phyloP scores from a whole-genome alignment of 2,329 filamentous ascomycete species.

The Orbilia ellipsospora region DNA sequence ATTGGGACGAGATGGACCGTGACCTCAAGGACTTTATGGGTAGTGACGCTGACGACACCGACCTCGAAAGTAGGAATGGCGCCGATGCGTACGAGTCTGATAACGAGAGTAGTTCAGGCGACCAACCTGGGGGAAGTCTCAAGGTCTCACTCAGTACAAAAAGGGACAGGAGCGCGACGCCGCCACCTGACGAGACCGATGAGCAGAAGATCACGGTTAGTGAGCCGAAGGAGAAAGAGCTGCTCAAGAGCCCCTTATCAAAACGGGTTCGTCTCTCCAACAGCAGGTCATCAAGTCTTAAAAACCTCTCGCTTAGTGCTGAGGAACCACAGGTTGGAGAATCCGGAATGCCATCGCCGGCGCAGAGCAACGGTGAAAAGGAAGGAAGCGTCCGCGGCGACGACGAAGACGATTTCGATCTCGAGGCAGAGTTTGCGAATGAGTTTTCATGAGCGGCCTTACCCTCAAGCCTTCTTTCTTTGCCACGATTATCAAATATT shows the following conservation, averaged over 20 bases:
- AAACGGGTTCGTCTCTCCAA: constrained; percentile 48
- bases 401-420: constrained; percentile 51
- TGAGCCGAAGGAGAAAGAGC: constrained; percentile 41
- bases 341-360: constrained; percentile 51
- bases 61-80: constrained; percentile 53
- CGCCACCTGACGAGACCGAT: constrained; percentile 39
- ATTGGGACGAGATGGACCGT: constrained; percentile 54
- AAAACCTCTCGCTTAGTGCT: constrained; percentile 46
- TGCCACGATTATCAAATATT: background rate
- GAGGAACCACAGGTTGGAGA: constrained; percentile 47
- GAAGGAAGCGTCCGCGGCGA: constrained; percentile 40
- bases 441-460: constrained; percentile 34
- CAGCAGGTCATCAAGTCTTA: constrained; percentile 52
- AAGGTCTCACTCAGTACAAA: constrained; percentile 44
- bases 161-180: constrained; percentile 48
- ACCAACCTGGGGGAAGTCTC: constrained; percentile 22
- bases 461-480: background rate
- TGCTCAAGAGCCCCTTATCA: constrained; percentile 51
- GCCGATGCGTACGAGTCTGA: constrained; percentile 45
- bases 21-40: constrained; percentile 52
- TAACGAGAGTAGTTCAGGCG: constrained; percentile 44
- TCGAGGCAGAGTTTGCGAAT: constrained; percentile 49
- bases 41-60: constrained; percentile 50
- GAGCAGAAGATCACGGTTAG: constrained; percentile 33
- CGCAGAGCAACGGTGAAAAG: constrained; percentile 44